Conservation (phyloP, 2,329 filamentous ascomycete species). For the Cordyceps fumosorosea region DNA sequence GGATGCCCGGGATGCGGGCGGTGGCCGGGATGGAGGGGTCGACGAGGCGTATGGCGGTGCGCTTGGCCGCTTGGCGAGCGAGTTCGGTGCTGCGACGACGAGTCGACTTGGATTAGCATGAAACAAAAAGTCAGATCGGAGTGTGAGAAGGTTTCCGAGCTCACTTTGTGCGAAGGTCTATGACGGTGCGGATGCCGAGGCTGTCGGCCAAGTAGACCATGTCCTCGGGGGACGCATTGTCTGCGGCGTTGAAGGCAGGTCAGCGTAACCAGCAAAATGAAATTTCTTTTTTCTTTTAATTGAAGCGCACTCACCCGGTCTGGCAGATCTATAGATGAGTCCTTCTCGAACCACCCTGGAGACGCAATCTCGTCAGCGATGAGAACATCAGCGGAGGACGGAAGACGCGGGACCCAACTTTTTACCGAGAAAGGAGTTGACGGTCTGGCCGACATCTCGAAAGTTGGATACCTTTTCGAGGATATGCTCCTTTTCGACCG, state of each 20-base stretch:
- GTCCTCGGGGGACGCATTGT: constrained; percentile 65
- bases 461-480: constrained; percentile 48
- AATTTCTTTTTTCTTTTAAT: neutral
- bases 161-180: constrained; percentile 74
- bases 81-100: constrained; percentile 58
- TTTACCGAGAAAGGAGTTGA: constrained; percentile 53
- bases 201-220: constrained; percentile 50
- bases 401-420: constrained; percentile 35
- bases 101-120: neutral
- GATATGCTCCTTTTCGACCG: constrained; percentile 36
- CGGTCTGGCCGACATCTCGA: constrained; percentile 63
- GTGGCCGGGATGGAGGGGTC: constrained; percentile 48
- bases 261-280: neutral
- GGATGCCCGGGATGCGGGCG: constrained; percentile 55
- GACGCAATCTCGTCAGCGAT: neutral
- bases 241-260: constrained; percentile 27
- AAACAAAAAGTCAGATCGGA: neutral
- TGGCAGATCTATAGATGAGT: constrained; percentile 61
- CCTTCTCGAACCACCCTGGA: constrained; percentile 45
- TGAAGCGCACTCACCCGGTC: constrained; percentile 39
- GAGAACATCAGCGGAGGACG: neutral
- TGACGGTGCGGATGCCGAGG: constrained; percentile 61
- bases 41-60: constrained; percentile 32
- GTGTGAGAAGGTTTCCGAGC: constrained; percentile 2
- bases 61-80: constrained; percentile 58